Evolutionary conservation across 441 rosid species (phyloP), one percentile per base, ranked within the genome.

Genomic region (Jatropha podagrica): DNA sequence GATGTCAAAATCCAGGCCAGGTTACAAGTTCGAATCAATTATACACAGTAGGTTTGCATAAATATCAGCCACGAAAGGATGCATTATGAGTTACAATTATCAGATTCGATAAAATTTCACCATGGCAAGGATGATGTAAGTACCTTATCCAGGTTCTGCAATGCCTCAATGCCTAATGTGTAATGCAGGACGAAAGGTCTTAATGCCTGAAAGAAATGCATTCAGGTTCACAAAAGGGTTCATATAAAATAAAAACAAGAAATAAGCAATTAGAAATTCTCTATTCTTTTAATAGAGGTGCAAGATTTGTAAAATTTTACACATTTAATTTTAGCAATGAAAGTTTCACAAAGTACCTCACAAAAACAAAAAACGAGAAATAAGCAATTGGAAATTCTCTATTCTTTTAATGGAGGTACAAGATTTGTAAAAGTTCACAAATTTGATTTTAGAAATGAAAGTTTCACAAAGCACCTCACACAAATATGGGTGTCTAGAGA

Each of bases 171-270:
- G 74, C 95, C 89, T 69, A 86, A 87, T 7, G 95, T 88, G 85
- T 92, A 86, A 83, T 93, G 91, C 32, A 80, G 81, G 72, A 93
- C 68, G 79, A 78, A 90, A 55, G 99, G 96, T 86, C 98, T 88
- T 76, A 44, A 69, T 52, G 97, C 97, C 98, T 93, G 87, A 64
- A 86, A 80, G 59, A 59, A 77, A 70, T 6, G 23, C 18, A 68
- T 55, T 20, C 23, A 20, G 73, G 41, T 68, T 68, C 55, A 65
- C 1, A 13, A 60, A 71, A 61, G 41, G 20, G 18, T 37, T 20
- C n/a, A 23, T 56, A 10, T 37, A 46, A 51, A 71, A 69, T 7
- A 40, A 15, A 18, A 32, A 59, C n/a, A 54, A 66, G 74, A 44
- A 65, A 60, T 18, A 64, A 76, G 51, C 44, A 23, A 20, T 13